A percentile compares a stretch with the other conserved stretches of the same genome.
Evolutionary conservation across 73 alveolate species (phyloP).

Genomic region (Tetrahymena borealis): DNA sequence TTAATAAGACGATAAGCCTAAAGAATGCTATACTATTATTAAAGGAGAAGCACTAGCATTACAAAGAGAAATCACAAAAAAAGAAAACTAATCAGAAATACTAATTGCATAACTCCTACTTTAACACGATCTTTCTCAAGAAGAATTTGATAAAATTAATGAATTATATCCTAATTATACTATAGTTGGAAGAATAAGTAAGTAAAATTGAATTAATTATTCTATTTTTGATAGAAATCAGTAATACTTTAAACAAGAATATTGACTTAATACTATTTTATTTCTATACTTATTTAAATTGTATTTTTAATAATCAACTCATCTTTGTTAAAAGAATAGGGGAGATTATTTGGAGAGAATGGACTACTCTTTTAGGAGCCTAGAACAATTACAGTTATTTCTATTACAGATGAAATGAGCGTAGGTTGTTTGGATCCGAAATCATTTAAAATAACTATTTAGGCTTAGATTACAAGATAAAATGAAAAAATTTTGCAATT

Average conservation of each 20-base stretch:
- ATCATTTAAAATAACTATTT: not conserved
- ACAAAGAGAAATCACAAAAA: not conserved
- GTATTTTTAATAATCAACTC: too few species aligned
- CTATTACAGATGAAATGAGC: not conserved
- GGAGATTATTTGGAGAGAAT: not conserved
- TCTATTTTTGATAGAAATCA: too few species aligned
- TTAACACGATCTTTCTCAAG: not conserved
- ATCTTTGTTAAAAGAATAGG: too few species aligned
- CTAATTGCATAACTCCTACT: not conserved
- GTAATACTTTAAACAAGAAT: too few species aligned
- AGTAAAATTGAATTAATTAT: too few species aligned
- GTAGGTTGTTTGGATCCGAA: not conserved
- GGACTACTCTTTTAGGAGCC: not conserved
- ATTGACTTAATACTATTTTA: too few species aligned
- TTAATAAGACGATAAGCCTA: not conserved
- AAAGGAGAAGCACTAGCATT: not conserved
- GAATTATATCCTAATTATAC: not conserved
- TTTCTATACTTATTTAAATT: too few species aligned
- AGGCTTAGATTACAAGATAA: not conserved
- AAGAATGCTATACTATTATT: not conserved
- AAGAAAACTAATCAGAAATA: not conserved
- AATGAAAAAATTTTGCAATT: not conserved
- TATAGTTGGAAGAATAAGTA: not conserved
- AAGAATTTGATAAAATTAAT: not conserved
- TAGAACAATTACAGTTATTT: not conserved